Conservation (phyloP, 108 stramenopile genomes). For the Aurantiochytrium sp. region DNA sequence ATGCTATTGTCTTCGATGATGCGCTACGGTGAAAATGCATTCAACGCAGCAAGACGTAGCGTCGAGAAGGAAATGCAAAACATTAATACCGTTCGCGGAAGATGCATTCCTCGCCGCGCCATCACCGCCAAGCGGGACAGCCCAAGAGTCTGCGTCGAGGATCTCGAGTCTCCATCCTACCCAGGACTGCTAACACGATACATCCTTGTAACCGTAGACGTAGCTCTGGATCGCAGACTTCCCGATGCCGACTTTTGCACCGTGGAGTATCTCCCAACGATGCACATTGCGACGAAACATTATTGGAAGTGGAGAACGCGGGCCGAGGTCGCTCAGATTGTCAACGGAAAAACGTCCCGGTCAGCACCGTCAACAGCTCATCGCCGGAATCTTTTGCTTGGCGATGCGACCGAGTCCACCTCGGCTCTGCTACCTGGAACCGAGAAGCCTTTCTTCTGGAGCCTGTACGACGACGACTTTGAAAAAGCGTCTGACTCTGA, state of each 20-base stretch:
- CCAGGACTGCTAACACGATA: neutral
- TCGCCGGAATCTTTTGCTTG: too few species aligned
- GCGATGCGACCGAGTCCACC: neutral
- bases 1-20: slow-evolving; percentile 7
- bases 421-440: neutral
- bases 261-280: neutral
- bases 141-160: neutral
- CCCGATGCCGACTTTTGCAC: neutral
- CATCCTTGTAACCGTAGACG: neutral
- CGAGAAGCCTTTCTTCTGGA: neutral
- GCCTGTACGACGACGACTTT: neutral
- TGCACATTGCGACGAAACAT: neutral
- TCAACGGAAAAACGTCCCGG: neutral
- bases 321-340: neutral
- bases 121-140: neutral
- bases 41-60: neutral
- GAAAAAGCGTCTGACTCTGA: too few species aligned
- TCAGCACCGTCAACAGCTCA: neutral
- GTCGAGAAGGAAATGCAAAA: neutral
- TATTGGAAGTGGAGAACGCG: neutral
- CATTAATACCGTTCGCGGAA: neutral
- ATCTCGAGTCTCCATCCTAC: neutral
- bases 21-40: neutral
- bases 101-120: neutral
- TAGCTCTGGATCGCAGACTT: neutral